Conservation (phyloP, 164 flowering plant species). For the Berberis vulgaris region DNA sequence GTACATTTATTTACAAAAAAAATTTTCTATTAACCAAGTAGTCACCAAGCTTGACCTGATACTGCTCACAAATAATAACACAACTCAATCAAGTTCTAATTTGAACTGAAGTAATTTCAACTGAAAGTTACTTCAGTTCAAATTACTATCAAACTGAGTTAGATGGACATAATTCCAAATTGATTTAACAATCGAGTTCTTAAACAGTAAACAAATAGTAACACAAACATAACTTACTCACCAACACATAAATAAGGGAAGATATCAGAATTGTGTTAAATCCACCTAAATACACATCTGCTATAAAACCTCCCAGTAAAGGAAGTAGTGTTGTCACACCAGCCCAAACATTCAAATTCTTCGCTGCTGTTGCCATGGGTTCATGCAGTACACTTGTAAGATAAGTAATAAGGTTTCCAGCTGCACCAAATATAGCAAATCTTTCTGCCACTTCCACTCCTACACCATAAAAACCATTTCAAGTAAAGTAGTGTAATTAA, state of each 20-base stretch:
- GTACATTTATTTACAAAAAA: no score
- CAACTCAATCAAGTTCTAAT: not conserved
- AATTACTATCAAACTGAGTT: not conserved
- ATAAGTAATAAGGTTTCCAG: slow-evolving; percentile 10
- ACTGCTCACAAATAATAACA: no score
- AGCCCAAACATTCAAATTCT: slow-evolving; percentile 8
- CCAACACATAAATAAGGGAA: slow-evolving; percentile 6
- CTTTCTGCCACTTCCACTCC: slow-evolving; percentile 4
- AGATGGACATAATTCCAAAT: not conserved
- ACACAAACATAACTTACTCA: not conserved
- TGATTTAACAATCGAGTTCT: not conserved
- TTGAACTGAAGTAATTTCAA: not conserved
- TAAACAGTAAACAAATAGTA: not conserved
- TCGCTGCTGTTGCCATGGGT: slow-evolving; percentile 6
- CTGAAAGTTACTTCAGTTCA: not conserved
- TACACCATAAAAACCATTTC: not conserved
- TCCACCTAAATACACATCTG: slow-evolving; percentile 10
- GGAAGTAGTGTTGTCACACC: slow-evolving; percentile 4
- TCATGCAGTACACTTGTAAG: slow-evolving; percentile 5
- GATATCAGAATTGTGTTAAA: slow-evolving; percentile 6
- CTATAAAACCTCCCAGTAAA: slow-evolving; percentile 10
- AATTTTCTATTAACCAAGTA: no score
- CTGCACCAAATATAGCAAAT: not conserved
- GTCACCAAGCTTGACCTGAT: no score
- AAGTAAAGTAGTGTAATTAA: not conserved